A percentile compares a stretch with the other conserved stretches of the same genome.
phyloP scores from a whole-genome alignment of 2,329 filamentous ascomycete species.

The Whalleya microplaca region DNA sequence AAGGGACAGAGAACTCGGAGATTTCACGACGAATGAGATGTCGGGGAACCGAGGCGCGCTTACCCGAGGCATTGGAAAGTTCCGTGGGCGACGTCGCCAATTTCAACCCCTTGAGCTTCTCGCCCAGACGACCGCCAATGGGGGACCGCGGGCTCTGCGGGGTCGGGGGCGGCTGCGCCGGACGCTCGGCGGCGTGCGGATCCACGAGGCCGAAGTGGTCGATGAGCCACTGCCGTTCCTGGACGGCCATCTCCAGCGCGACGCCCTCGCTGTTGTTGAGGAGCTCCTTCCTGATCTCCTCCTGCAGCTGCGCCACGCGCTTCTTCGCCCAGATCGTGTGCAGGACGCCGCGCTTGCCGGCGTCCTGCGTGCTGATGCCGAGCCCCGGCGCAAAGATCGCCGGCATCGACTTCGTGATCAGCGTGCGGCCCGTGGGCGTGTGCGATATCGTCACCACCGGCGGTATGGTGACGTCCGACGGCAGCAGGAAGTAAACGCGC shows the following conservation, averaged over 20 bases:
- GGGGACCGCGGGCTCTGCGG: constrained; percentile 64
- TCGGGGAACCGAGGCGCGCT: constrained; percentile 24
- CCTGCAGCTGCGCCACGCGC: constrained; percentile 72
- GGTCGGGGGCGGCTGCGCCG: constrained; percentile 38
- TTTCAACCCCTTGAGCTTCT: constrained; percentile 80
- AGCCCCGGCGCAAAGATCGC: constrained; percentile 84
- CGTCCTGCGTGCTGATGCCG: constrained; percentile 65
- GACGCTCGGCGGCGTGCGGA: constrained; percentile 34
- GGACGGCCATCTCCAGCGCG: constrained; percentile 79
- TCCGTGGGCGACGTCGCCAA: constrained; percentile 74
- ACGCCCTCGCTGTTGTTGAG: constrained; percentile 78
- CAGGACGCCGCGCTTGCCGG: constrained; percentile 78
- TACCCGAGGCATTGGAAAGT: constrained; percentile 59
- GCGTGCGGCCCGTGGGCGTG: constrained; percentile 41
- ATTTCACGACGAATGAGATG: neutral
- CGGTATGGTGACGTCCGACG: constrained; percentile 72
- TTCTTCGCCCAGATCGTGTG: constrained; percentile 92
- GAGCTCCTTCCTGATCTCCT: constrained; percentile 76
- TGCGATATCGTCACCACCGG: constrained; percentile 69
- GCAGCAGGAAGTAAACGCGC: constrained; percentile 80
- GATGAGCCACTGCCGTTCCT: constrained; percentile 85
- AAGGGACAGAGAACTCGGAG: neutral
- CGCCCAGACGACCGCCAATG: constrained; percentile 70
- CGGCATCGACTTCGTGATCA: constrained; percentile 76
- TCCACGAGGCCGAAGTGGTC: constrained; percentile 72